Base-by-base conservation (phyloP, 2,329 filamentous ascomycete genomes). In the Trichoderma harzianum region DNA sequence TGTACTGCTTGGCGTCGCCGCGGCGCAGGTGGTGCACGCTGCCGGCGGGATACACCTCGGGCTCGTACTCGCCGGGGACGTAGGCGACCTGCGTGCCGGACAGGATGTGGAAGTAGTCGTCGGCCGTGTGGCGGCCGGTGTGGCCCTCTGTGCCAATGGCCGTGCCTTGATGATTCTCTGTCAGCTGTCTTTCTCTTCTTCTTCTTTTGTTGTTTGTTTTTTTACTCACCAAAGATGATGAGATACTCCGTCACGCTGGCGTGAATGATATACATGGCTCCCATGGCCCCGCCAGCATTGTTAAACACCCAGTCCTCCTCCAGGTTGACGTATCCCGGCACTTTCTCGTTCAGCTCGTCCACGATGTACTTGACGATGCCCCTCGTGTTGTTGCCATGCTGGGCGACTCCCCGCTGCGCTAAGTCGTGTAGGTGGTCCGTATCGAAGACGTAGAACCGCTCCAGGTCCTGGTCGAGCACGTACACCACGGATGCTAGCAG, bases 21-120 rank as follows among this genome's bases (percentile, higher is more conserved):
- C 92, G 88, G 74, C 77, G 85, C 76, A 95, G 85, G 85, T 93
- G 90, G 84, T 96, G 91, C 75, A 94, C 87, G 76, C 82, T 86
- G 47, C 93, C 93, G 69, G 88, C 82, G 0, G 88, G 86, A 83
- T 94, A 95, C 74, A 92, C 83, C 82, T 93, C 91, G 39, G 90
- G 84, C 79, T 88, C 86, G 81, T 89, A 93, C 74, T 85, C 79
- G 75, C 91, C 91, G 2, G 91, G 89, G 5, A 88, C 86, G 85
- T 94, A 95, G 75, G 93, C 92, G 77, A 89, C 86, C 83, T 97
- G 91, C 77, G 90, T 89, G 77, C 94, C 94, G 39, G 86, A 85
- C 36, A 97, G 86, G 85, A 97, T 97, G 86, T 95, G 89, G 87
- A 97, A 97, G 86, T 96, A 97, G 86, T 97, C 94, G 83, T 97